Evolutionary conservation across 2,329 filamentous ascomycete species (phyloP), one percentile per base, ranked within the genome.

Genomic region (Diplocarpon rosae): DNA sequence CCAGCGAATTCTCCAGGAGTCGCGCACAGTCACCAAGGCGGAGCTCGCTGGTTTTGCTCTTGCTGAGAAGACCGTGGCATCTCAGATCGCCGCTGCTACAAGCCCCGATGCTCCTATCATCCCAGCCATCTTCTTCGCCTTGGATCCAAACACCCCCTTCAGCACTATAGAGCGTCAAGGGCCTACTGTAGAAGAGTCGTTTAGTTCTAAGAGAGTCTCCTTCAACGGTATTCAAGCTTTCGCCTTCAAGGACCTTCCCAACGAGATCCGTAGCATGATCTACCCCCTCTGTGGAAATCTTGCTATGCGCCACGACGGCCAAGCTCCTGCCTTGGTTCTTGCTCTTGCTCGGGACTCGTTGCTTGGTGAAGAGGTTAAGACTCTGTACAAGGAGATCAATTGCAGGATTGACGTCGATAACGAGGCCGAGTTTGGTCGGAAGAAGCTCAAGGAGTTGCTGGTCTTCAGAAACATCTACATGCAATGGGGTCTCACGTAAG

Each of bases 291-390:
- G 30, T 14, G 20, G 32, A 30, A 20, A 34, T 17, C 32, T 42
- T 12, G 32, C 39, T n/a, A 13, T 42, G n/a, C 9, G 31, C 10
- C 39, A 42, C 14, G 39, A 42, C 31, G 31, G 31, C 24, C 39
- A 42, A 15, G 24, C 24, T 17, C 39, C 39, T 16, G 13, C 39
- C 13, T 42, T 42, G 12, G 39, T 42, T 29, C n/a, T 42, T 35
- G 39, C 33, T 15, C 33, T 35, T 17, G 33, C 33, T 17, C 32
- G 39, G 17, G 31, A 42, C 17, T 9, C 13, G 17, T 28, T 34
- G 8, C 39, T 42, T n/a, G n/a, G 32, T 2, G 17, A 28, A 6
- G 39, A 42, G 24, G 31, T 32, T 8, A 24, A 28, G 16, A 7
- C 14, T 8, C 15, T 24, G 10, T 42, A 35, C 20, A 34, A 35